Percentiles rank a stretch among this genome's conserved stretches.
Evolutionary conservation across 495 filamentous ascomycete species (phyloP).

Genomic region (Talaromyces trachyspermus): DNA sequence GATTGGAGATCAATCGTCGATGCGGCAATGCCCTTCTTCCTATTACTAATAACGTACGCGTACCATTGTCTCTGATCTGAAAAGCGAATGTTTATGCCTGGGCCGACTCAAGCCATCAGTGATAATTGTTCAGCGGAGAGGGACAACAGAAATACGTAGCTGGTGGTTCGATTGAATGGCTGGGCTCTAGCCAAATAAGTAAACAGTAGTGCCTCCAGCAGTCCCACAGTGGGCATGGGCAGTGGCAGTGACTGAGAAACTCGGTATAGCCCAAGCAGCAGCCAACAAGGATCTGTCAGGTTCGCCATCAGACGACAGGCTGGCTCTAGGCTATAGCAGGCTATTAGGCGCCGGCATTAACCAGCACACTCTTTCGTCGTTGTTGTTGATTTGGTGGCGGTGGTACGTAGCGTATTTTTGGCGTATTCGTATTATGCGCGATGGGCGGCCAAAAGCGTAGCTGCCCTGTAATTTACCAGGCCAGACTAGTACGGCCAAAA

Average conservation of each 20-base stretch:
- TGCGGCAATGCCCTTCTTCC: background rate
- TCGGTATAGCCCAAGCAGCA: background rate
- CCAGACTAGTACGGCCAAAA: conserved; percentile 1
- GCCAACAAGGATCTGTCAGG: background rate
- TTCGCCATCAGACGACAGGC: background rate
- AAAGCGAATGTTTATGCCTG: background rate
- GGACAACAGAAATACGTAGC: too few species aligned
- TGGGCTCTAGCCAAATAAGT: background rate
- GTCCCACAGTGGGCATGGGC: conserved; percentile 2
- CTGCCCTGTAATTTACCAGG: background rate
- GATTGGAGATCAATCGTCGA: background rate
- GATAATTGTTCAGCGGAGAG: too few species aligned
- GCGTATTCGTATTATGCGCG: background rate
- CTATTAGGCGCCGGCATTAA: too few species aligned
- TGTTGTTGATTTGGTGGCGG: background rate
- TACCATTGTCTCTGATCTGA: background rate
- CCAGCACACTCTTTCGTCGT: background rate
- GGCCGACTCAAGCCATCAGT: too few species aligned
- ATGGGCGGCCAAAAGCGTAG: background rate
- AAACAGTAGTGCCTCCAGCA: too few species aligned
- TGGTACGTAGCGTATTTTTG: background rate
- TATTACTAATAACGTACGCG: background rate
- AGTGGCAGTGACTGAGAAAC: conserved; percentile 1
- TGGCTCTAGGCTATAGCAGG: background rate
- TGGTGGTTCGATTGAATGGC: background rate